Evolutionary conservation across 108 stramenopile genomes (phyloP).

Genomic region (Cylindrotheca closterium): DNA sequence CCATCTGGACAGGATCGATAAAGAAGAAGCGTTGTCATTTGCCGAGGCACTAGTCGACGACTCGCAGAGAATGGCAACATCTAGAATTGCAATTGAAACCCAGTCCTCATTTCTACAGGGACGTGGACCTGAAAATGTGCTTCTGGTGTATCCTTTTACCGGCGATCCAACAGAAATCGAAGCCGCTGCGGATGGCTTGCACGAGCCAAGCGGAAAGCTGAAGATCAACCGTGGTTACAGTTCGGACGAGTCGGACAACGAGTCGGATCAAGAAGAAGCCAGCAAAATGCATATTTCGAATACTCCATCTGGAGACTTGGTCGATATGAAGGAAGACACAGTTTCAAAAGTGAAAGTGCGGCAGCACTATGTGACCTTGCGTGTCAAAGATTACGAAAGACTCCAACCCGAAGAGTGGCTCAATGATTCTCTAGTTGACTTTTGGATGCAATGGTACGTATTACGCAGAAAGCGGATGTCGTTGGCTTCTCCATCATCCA

Average conservation of each 20-base stretch:
- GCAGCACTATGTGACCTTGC: conserved; percentile 60
- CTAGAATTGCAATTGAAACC: neutral
- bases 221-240: neutral
- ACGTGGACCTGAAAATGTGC: conserved; percentile 30
- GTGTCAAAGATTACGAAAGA: conserved; percentile 58
- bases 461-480: neutral
- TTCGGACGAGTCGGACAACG: conserved; percentile 4
- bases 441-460: conserved; percentile 88
- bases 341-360: conserved; percentile 17
- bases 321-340: neutral
- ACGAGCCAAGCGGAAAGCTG: conserved; percentile 18
- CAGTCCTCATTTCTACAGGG: conserved; percentile 2
- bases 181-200: conserved; percentile 33
- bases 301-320: too few species aligned
- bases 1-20: conserved; percentile 30
- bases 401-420: conserved; percentile 70
- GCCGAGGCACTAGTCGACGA: conserved; percentile 13
- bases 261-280: conserved; percentile 7
- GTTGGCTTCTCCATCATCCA: neutral
- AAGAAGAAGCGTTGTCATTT: neutral
- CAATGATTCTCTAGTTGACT: conserved; percentile 88
- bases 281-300: neutral
- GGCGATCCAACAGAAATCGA: conserved; percentile 41
- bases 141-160: conserved; percentile 76
- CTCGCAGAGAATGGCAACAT: neutral